Evolutionary conservation across 306 rosid genomes (phyloP), one percentile per base, ranked within the genome.

Genomic region (Pyrus bretschneideri): DNA sequence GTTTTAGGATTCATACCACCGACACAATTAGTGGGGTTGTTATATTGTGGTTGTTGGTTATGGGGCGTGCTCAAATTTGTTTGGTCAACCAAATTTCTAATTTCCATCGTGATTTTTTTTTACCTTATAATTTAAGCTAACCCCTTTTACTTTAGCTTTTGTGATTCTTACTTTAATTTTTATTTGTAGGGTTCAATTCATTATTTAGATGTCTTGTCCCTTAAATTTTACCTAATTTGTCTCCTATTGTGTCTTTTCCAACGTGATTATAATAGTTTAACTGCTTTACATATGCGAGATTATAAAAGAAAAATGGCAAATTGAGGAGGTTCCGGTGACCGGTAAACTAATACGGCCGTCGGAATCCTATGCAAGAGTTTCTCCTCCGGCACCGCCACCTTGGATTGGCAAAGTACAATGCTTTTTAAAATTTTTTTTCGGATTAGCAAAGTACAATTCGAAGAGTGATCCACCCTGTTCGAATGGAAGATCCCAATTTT

Each of bases 41-140:
- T 38, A 38, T 55, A 30, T 65, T 65, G 5, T 52, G 55, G n/a
- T 27, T 25, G 49, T 62, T 31, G 23, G 59, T 14, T 33, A n/a
- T 51, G 38, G 75, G 11, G 18, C 61, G 25, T 61, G 66, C 61
- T 69, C 73, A 27, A 4, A 23, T 61, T n/a, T 23, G 66, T 46
- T 74, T 58, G 42, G 42, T 30, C 65, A 70, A 70, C 44, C 55
- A 55, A 67, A 21, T 71, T 46, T 71, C 21, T 19, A 14, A 49
- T 66, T 75, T 51, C 40, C 45, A 25, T 77, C 79, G 74, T 83
- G 67, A 66, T 25, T 51, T 49, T 3, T 60, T 61, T 52, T 74
- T 72, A 54, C 64, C 9, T 85, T 35, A 42, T 73, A 63, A 71
- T 78, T 71, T 30, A 13, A 75, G 76, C 42, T 35, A 40, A 27